Conservation (phyloP, 495 filamentous ascomycete species). For the Neurospora hispaniola region DNA sequence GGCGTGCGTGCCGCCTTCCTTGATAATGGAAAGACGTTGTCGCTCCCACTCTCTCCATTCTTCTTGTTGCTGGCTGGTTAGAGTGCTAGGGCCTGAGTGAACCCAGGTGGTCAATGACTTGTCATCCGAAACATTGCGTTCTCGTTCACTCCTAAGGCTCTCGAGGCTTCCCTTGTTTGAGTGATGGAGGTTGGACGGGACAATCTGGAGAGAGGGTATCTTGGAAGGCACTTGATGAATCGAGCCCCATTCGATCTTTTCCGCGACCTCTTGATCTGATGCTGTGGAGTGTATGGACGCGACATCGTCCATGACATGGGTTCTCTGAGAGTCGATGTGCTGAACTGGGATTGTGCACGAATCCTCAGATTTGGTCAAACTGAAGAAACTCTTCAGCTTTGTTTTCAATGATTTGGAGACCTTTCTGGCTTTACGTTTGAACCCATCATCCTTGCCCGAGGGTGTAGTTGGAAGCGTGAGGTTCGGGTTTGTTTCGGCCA, state of each 20-base stretch:
- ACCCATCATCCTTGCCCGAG: slow-evolving; percentile 19
- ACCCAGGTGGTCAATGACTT: slow-evolving; percentile 71
- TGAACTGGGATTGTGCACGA: slow-evolving; percentile 34
- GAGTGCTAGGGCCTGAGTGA: slow-evolving; percentile 42
- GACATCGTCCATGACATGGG: slow-evolving; percentile 30
- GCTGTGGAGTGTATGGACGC: slow-evolving; percentile 3
- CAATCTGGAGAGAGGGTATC: slow-evolving; percentile 28
- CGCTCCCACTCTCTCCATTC: slow-evolving; percentile 36
- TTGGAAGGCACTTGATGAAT: slow-evolving; percentile 33
- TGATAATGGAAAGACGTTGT: slow-evolving; percentile 55
- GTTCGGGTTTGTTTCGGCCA: slow-evolving; percentile 3
- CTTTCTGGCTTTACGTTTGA: slow-evolving; percentile 45
- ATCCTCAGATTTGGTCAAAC: slow-evolving; percentile 31
- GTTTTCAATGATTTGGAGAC: slow-evolving; percentile 52
- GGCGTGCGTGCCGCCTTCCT: slow-evolving; percentile 47
- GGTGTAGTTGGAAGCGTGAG: slow-evolving; percentile 10
- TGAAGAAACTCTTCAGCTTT: slow-evolving; percentile 50
- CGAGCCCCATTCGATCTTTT: slow-evolving; percentile 17
- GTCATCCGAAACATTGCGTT: slow-evolving; percentile 38
- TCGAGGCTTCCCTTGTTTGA: slow-evolving; percentile 42
- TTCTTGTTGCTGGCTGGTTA: slow-evolving; percentile 28
- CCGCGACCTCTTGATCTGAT: background rate
- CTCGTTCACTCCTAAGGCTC: slow-evolving; percentile 36
- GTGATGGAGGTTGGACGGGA: slow-evolving; percentile 28
- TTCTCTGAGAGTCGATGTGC: slow-evolving; percentile 38